These are phyloP conservation scores for Priceomyces medius DNA, from an alignment of 805 yeast species.

Conservation along the genomic window DNA sequence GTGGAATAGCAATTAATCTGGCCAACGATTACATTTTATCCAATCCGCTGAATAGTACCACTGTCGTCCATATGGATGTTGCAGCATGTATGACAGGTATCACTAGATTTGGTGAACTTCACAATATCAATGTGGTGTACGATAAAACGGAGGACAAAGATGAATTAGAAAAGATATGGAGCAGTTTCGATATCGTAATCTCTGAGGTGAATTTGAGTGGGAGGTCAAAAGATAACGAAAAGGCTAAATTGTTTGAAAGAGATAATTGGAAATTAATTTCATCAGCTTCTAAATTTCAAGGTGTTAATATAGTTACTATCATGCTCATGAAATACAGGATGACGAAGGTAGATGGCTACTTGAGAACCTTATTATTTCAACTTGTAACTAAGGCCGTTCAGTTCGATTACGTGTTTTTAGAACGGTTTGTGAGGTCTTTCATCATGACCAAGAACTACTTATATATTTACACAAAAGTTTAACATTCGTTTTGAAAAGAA, in stretches of 20 bases:
- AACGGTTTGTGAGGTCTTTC: slow-evolving; percentile 16
- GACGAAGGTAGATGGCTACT: slow-evolving; percentile 5
- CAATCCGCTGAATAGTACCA: slow-evolving; percentile 16
- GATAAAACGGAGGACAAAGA: slow-evolving; percentile 70
- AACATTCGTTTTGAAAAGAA: no score
- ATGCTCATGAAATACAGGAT: slow-evolving; percentile 10
- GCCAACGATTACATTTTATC: slow-evolving; percentile 47
- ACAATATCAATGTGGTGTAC: slow-evolving; percentile 40
- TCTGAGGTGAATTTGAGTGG: slow-evolving; percentile 21
- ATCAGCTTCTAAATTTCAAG: slow-evolving; percentile 19
- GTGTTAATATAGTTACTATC: slow-evolving; percentile 18
- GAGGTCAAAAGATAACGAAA: not conserved
- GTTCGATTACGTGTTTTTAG: slow-evolving; percentile 8
- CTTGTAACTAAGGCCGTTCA: slow-evolving; percentile 12
- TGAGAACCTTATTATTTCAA: slow-evolving; percentile 5
- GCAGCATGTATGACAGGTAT: slow-evolving; percentile 88
- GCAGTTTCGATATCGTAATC: slow-evolving; percentile 29
- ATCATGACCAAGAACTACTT: slow-evolving; percentile 23
- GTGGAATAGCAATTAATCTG: slow-evolving; percentile 67
- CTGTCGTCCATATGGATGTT: slow-evolving; percentile 68
- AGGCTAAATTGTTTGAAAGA: slow-evolving; percentile 8
- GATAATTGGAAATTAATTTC: slow-evolving; percentile 23
- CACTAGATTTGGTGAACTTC: slow-evolving; percentile 68
- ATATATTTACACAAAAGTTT: slow-evolving; percentile 27
- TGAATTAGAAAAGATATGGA: slow-evolving; percentile 31